Evolutionary conservation across 371 early-diverging fungal species (phyloP), one percentile per base, ranked within the genome.

Genomic region (Haplosporangium sp.): DNA sequence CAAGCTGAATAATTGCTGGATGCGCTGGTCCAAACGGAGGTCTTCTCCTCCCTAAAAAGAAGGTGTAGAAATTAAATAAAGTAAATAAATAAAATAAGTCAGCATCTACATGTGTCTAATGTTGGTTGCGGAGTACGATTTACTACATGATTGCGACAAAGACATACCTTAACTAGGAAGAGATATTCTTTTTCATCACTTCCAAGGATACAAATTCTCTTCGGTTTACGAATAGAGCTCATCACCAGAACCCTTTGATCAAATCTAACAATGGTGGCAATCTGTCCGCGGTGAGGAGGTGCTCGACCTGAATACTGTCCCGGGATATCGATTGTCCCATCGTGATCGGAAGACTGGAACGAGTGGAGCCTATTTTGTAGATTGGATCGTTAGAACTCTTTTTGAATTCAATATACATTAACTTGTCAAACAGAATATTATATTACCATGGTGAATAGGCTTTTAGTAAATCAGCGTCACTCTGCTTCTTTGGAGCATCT

Each of bases 1-100:
- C 19, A 93, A 84, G 13, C 76, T 70, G 70, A 95, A 95, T 20
- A 93, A 75, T 53, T 94, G 94, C 69, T 95, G 86, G 34, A 95
- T 88, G 63, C 95, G 87, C 71, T 95, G 94, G 83, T 95, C 95
- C 4, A 94, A 70, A 6, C 95, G 87, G 47, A 95, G 78, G 77
- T 95, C 95, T 71, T 95, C 95, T 6, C 95, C 95, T 17, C 93
- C 94, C 90, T 92, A 55, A 65, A 13, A 39, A 39, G 39, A 19
- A 8, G 17, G n/a, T 7, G 37, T 3, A 57, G 17, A 11, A 35
- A 35, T 34, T 1, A 57, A 15, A 11, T 1, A 57, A 57, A 53
- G 53, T 17, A 53, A 19, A 8, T 9, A 20, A 10, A 10, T 7
- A 20, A 34, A 7, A 19, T 5, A 19, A 53, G 55, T 20, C 9